Base-by-base conservation (phyloP, 208 protist genomes). In the Leishmania tarentolae region DNA sequence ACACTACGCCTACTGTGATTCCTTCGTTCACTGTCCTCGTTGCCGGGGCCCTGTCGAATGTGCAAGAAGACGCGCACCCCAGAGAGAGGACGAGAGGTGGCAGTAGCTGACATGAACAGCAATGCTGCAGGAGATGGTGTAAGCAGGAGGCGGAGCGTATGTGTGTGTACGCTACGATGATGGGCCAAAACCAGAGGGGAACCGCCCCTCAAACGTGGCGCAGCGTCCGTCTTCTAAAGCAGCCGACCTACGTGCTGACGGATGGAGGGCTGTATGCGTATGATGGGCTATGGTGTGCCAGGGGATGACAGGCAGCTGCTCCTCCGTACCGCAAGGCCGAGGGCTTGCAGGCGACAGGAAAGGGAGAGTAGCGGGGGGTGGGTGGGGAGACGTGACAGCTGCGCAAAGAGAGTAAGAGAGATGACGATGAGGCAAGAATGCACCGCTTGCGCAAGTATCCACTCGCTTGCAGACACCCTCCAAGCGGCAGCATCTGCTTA, bases 1-100 rank as follows among this genome's bases (percentile, higher is more conserved):
- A 24, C 37, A 24, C 24, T 24, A 53, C 5, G 19, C 44, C 44
- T 35, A 4, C 69, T 37, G 44, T 9, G 28, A 50, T 53, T 73
- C 44, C 44, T 31, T n/a, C 69, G 9, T 59, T 66, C 37, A 52
- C 17, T 40, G 53, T 63, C 15, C 52, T 44, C 28, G n/a, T 15
- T 47, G 53, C 53, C 50, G 44, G 46, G 19, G n/a, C 65, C 56
- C 65, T 89, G 80, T 24, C 87, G 89, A 46, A 95, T 89, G 76
- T 93, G 87, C 19, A 95, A 83, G 63, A 94, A 90, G 28, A 95
- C 71, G n/a, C 83, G 82, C 28, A 91, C 86, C 15, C 86, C 89
- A 46, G 73, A 42, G 71, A 94, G 86, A 28, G 87, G 88, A 24
- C 81, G 78, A 50, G 52, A 70, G 21, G 73, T 24, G 19, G 61